Evolutionary conservation across 352 stramenopile species (phyloP).

Genomic region (Phytophthora europaea): DNA sequence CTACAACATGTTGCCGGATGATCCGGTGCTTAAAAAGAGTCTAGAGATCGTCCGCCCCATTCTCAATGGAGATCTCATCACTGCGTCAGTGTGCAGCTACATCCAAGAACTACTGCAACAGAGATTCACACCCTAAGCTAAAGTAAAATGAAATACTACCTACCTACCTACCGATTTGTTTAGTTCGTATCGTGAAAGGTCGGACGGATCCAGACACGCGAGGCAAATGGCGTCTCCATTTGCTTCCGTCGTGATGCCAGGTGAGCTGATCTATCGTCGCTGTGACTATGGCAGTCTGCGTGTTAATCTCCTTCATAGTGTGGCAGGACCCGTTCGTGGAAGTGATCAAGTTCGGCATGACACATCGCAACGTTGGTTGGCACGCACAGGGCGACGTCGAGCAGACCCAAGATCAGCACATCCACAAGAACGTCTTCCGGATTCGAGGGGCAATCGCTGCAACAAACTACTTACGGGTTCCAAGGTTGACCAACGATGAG

Average conservation of each 20-base stretch:
- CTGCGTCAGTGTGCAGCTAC: conserved; percentile 27
- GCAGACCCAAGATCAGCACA: conserved; percentile 65
- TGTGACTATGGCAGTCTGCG: neutral
- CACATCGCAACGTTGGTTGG: conserved; percentile 64
- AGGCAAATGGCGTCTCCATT: conserved; percentile 40
- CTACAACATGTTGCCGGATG: conserved; percentile 26
- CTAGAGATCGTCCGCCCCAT: conserved; percentile 23
- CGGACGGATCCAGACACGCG: conserved; percentile 4
- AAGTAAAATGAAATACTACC: neutral
- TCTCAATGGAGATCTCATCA: conserved; percentile 37
- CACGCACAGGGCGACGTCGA: conserved; percentile 74
- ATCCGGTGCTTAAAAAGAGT: conserved; percentile 16
- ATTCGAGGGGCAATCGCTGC: conserved; percentile 78
- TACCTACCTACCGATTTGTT: neutral
- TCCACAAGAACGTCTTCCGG: conserved; percentile 86
- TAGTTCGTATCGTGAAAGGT: conserved; percentile 31
- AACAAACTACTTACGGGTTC: conserved; percentile 81
- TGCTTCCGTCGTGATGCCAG: conserved; percentile 36
- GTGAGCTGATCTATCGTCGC: conserved; percentile 4
- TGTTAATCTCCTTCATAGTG: conserved; percentile 43
- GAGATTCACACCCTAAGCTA: neutral
- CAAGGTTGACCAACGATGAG: conserved; percentile 37
- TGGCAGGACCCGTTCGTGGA: conserved; percentile 92
- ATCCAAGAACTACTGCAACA: conserved; percentile 26
- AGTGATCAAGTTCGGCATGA: conserved; percentile 82